Evolutionary conservation across 2,329 filamentous ascomycete species (phyloP).

Genomic region (Clathrospora elynae): DNA sequence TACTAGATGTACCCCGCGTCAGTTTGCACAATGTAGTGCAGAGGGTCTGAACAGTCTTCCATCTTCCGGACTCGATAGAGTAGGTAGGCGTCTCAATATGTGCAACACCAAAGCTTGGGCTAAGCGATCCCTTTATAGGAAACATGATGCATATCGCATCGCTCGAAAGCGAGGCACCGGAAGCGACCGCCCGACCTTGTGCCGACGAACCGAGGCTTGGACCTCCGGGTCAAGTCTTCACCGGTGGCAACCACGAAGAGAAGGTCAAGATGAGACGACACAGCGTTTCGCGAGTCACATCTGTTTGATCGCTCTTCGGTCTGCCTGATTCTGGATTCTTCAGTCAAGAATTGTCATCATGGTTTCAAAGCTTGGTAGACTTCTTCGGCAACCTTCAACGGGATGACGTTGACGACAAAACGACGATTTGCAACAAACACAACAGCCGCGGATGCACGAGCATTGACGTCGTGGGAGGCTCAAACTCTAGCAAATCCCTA

Average conservation of each 20-base stretch:
- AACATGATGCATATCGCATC: slow-evolving; percentile 8
- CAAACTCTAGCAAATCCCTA: slow-evolving; percentile 6
- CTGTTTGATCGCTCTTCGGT: not conserved
- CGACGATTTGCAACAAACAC: slow-evolving; percentile 19
- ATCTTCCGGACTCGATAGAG: slow-evolving; percentile 5
- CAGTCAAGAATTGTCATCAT: slow-evolving; percentile 2
- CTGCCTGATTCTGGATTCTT: not conserved
- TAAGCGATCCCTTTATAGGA: slow-evolving; percentile 10
- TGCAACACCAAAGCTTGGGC: slow-evolving; percentile 5
- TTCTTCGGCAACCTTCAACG: slow-evolving; percentile 9
- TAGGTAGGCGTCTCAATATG: slow-evolving; percentile 8
- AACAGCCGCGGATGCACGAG: slow-evolving; percentile 17
- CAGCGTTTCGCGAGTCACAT: not conserved
- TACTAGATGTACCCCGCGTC: not conserved
- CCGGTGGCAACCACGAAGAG: slow-evolving; percentile 14
- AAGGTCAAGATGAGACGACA: slow-evolving; percentile 10
- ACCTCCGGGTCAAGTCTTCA: slow-evolving; percentile 7
- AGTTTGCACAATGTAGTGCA: slow-evolving; percentile 4
- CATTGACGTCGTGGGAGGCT: slow-evolving; percentile 15
- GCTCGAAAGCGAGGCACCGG: slow-evolving; percentile 14
- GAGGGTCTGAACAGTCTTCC: not conserved
- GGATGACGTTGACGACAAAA: slow-evolving; percentile 27
- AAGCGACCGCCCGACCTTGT: slow-evolving; percentile 13
- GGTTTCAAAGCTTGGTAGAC: slow-evolving; percentile 8
- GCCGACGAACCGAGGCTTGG: slow-evolving; percentile 19